These are phyloP conservation scores for Aspergillus cavernicola DNA, from an alignment of 495 filamentous ascomycete genomes.

Conservation along the genomic window DNA sequence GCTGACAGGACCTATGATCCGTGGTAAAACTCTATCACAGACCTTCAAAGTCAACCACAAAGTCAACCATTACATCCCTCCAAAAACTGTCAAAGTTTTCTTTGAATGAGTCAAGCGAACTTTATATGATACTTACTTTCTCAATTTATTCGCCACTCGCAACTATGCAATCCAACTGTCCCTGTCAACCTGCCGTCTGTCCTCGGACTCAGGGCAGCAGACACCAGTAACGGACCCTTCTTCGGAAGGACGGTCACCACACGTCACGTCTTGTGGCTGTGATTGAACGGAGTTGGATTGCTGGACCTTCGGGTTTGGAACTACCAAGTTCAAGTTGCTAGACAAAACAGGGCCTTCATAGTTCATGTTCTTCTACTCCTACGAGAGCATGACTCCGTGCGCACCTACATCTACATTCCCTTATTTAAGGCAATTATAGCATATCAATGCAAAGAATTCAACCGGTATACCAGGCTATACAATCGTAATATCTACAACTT, in stretches of 20 bases:
- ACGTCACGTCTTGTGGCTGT: constrained; percentile 47
- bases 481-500: constrained; percentile 33
- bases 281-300: constrained; percentile 46
- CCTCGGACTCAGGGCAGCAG: constrained; percentile 5
- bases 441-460: background rate
- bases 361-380: constrained; percentile 44
- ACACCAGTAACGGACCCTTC: constrained; percentile 33
- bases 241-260: constrained; percentile 40
- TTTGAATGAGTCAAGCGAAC: too few species aligned
- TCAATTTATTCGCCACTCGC: constrained; percentile 11
- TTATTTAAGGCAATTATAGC: background rate
- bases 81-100: too few species aligned
- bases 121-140: background rate
- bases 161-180: constrained; percentile 44
- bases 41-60: too few species aligned
- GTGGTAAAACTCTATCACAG: too few species aligned
- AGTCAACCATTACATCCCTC: too few species aligned
- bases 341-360: constrained; percentile 51
- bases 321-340: constrained; percentile 32
- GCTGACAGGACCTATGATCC: background rate
- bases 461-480: background rate
- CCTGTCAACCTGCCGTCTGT: constrained; percentile 20
- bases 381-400: constrained; percentile 54
- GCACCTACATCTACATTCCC: constrained; percentile 44
- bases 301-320: constrained; percentile 14